A percentile compares a stretch with the other conserved stretches of the same genome.
Evolutionary conservation across 75 land plant species (phyloP).

Genomic region (Selaginella moellendorffii): DNA sequence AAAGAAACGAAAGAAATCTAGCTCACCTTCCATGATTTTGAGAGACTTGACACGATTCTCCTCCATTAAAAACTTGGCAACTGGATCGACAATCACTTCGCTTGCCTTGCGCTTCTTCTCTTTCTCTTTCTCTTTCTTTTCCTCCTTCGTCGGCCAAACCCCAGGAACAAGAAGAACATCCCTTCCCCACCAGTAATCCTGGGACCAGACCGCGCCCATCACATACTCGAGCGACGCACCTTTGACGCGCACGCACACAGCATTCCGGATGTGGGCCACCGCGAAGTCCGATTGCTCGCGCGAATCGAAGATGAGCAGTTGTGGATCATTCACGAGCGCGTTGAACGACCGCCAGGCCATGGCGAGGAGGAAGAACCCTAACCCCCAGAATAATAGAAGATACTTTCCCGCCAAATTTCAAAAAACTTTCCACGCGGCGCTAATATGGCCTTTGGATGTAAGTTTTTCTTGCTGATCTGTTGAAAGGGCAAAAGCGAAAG

Average conservation of each 20-base stretch:
- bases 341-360: conserved; percentile 24
- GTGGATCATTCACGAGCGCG: conserved; percentile 17
- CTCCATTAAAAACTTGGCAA: conserved; percentile 13
- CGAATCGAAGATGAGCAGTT: conserved; percentile 18
- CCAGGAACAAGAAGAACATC: conserved; percentile 15
- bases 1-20: not conserved
- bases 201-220: conserved; percentile 9
- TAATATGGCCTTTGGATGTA: too few relatives aligned
- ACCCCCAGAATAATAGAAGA: too few relatives aligned
- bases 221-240: conserved; percentile 13
- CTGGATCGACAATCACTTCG: conserved; percentile 3
- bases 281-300: conserved; percentile 6
- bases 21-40: conserved; percentile 9
- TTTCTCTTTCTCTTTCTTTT: not conserved
- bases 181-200: conserved; percentile 29
- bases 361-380: not conserved
- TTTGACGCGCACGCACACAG: conserved; percentile 14
- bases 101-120: conserved; percentile 7
- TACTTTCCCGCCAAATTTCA: too few relatives aligned
- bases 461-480: too few relatives aligned
- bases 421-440: too few relatives aligned
- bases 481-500: too few relatives aligned
- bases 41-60: conserved; percentile 24
- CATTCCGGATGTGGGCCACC: conserved; percentile 20
- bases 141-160: not conserved